These are phyloP conservation scores for Trichaptum fuscoviolaceum DNA, from an alignment of 768 basidiomycete species.

Conservation along the genomic window DNA sequence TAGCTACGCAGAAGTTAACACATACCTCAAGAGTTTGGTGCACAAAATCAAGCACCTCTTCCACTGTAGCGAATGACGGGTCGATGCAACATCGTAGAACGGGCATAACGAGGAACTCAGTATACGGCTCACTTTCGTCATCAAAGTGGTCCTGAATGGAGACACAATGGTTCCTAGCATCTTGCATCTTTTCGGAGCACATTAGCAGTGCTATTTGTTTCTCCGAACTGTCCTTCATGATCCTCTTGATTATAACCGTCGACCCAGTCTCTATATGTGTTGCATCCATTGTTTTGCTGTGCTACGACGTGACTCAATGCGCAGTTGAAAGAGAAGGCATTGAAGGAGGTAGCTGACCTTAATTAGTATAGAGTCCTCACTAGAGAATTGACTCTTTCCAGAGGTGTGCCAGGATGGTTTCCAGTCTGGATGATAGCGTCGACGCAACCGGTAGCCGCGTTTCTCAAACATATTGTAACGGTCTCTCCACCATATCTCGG, in stretches of 20 bases:
- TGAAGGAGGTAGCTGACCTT: too few species aligned
- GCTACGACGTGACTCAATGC: too few species aligned
- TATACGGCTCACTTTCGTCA: slow-evolving; percentile 1
- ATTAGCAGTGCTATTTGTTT: too few species aligned
- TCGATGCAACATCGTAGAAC: slow-evolving; percentile 14
- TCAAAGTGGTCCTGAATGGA: slow-evolving; percentile 16
- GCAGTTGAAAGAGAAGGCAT: neutral
- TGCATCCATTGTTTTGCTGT: neutral
- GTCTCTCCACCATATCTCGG: slow-evolving; percentile 8
- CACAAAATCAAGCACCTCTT: slow-evolving; percentile 17
- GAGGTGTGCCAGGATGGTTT: slow-evolving; percentile 18
- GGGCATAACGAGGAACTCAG: slow-evolving; percentile 19
- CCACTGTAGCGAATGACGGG: slow-evolving; percentile 14
- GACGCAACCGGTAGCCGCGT: slow-evolving; percentile 21
- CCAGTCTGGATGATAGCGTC: slow-evolving; percentile 22
- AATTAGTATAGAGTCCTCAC: too few species aligned
- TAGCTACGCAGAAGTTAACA: neutral
- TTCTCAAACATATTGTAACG: slow-evolving; percentile 2
- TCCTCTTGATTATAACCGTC: neutral
- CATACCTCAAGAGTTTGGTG: slow-evolving; percentile 18
- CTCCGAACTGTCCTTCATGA: too few species aligned
- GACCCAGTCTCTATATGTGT: neutral
- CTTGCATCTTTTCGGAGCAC: slow-evolving; percentile 1
- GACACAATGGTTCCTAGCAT: slow-evolving; percentile 17
- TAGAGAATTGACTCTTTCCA: too few species aligned